Base-by-base conservation (phyloP, 208 protist genomes). In the Leishmania mexicana region DNA sequence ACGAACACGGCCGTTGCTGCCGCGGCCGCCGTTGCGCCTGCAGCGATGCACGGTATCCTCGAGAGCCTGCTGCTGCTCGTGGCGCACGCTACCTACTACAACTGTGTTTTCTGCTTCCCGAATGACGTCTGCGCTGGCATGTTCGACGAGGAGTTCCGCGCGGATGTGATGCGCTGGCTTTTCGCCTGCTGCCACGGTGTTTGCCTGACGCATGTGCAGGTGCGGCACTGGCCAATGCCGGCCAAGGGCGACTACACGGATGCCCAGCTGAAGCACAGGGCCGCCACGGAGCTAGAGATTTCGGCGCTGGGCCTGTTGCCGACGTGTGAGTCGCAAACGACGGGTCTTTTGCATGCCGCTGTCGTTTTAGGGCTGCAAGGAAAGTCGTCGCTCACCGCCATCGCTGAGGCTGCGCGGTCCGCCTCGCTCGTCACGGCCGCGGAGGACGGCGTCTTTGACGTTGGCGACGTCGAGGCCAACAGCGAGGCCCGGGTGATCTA, bases 101-200 rank as follows among this genome's bases (percentile, higher is more conserved):
- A 79, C 24, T 83, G 95, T 6, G 76, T 91, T 19, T 91, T 91
- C 60, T 90, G 88, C 81, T 98, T 98, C 67, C 93, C 94, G 3
- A 96, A 96, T 71, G 95, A 98, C 83, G 85, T 89, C 62, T 83
- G 92, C 60, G 91, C 94, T 11, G 87, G 87, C 54, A 3, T 96
- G 31, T 95, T 96, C 78, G 87, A 95, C 78, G 79, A 84, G 13
- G 79, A 87, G 42, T 93, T 96, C 75, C 90, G 93, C 75, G 75
- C 89, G 13, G 92, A 95, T 74, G 53, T 98, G 58, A 83, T 94
- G 68, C 92, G 91, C 7, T 83, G 93, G 47, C 90, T 96, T 70
- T 92, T 88, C 65, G 96, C 86, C 79, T 98, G 93, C 90, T 96
- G 85, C 79, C 92, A 90, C 74, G 95, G 95, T 10, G 83, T 96